Evolutionary conservation across 2,329 filamentous ascomycete species (phyloP).

Genomic region (Pseudocercospora macadamiae): DNA sequence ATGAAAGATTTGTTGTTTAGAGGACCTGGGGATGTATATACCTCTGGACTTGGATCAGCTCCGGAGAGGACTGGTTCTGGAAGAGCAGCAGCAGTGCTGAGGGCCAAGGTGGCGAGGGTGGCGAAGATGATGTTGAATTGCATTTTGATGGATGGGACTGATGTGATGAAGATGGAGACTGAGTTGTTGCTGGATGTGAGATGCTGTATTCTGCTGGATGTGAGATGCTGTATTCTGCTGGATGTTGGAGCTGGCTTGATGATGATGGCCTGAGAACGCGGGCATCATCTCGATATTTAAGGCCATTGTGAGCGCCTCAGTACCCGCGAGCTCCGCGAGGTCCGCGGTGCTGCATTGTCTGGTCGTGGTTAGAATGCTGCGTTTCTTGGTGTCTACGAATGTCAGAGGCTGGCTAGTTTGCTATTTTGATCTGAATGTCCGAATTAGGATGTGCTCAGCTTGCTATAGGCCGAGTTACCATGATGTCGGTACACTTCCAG

Average conservation of each 20-base stretch:
- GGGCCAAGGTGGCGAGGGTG: not conserved
- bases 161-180: not conserved
- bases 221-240: not conserved
- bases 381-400: too few species aligned
- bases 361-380: too few species aligned
- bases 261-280: too few species aligned
- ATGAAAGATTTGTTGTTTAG: not conserved
- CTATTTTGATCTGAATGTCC: too few species aligned
- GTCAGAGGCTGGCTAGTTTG: too few species aligned
- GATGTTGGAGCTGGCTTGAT: not conserved
- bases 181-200: not conserved
- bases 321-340: too few species aligned
- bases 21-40: not conserved
- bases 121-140: not conserved
- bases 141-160: not conserved
- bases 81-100: not conserved
- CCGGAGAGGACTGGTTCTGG: not conserved
- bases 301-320: too few species aligned
- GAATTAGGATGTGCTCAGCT: too few species aligned
- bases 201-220: not conserved
- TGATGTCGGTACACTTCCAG: too few species aligned
- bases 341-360: too few species aligned
- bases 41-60: not conserved
- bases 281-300: not conserved
- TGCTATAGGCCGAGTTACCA: too few species aligned